Evolutionary conservation across 208 protist species (phyloP), one percentile per base, ranked within the genome.

Genomic region (Entamoeba moshkovskii): DNA sequence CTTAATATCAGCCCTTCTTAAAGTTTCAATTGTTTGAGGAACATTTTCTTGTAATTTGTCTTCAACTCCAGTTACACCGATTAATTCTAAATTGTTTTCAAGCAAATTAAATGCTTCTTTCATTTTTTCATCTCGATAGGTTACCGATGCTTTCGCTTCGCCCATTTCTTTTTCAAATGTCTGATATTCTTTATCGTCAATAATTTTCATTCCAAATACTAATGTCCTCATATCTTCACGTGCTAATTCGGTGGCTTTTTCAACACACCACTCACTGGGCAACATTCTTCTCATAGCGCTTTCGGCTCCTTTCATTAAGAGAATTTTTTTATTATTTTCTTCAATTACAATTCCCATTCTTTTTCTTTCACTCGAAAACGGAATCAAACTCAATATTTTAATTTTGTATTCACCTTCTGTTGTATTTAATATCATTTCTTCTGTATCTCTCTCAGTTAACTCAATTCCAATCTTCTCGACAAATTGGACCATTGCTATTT

Each of bases 401-500:
- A 94, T 94, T 46, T 92, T 46, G 13, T 13, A 44, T n/a, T 16
- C 25, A 52, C 93, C 94, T 48, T 93, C 25, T 42, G 96, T 95
- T 44, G 48, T 97, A 2, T 45, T 33, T 29, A 97, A 18, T 18
- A 85, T 94, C 18, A 97, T 97, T 1, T 18, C 13, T 16, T 85
- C 91, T 2, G 95, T 59, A 25, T 95, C 95, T 46, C 97, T 59
- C 38, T 49, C 45, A 3, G 42, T 52, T 0, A 97, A 91, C 6
- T 45, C 38, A 4, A 98, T 94, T 29, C 97, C 97, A n/a, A 97
- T 92, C 1, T 94, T 95, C 85, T 97, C 97, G 92, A 97, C 97
- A 94, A 98, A 98, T 94, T 98, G 97, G 1, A 99, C 98, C 22
- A 99, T 95, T 29, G 98, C 98, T 13, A 97, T 91, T 94, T 99